phyloP scores from a whole-genome alignment of 129 eudicot species.

The Logfia minima region DNA sequence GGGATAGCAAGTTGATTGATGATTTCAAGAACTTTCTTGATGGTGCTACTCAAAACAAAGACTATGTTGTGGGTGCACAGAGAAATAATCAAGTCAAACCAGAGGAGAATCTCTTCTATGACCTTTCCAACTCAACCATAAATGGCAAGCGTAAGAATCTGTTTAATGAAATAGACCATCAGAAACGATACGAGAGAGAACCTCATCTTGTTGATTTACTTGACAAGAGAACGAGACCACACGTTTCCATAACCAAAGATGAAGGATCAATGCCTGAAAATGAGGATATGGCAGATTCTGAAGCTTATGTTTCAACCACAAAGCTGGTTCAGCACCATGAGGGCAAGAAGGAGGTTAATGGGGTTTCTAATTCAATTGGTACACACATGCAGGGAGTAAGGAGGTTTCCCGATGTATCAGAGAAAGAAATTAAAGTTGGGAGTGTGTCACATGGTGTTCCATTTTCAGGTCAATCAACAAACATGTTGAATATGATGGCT shows the following conservation, averaged over 20 bases:
- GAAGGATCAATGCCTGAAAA: slow-evolving; percentile 92
- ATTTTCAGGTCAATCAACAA: slow-evolving; percentile 48
- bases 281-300: slow-evolving; percentile 92
- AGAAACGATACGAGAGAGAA: slow-evolving; percentile 65
- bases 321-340: slow-evolving; percentile 34
- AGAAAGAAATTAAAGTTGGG: slow-evolving; percentile 49
- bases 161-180: slow-evolving; percentile 55
- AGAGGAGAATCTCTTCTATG: slow-evolving; percentile 62
- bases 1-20: slow-evolving; percentile 73
- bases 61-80: slow-evolving; percentile 33
- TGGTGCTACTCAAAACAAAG: slow-evolving; percentile 59
- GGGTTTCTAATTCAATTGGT: slow-evolving; percentile 43
- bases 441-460: slow-evolving; percentile 44
- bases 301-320: slow-evolving; percentile 71
- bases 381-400: slow-evolving; percentile 49
- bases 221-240: slow-evolving; percentile 51
- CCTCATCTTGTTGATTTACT: slow-evolving; percentile 36
- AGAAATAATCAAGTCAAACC: slow-evolving; percentile 48
- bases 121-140: slow-evolving; percentile 43
- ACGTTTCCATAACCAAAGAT: slow-evolving; percentile 72
- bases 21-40: slow-evolving; percentile 88
- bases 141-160: slow-evolving; percentile 55
- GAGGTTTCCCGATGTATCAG: slow-evolving; percentile 54
- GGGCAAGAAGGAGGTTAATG: slow-evolving; percentile 45
- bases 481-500: slow-evolving; percentile 40